Conservation (phyloP, 2,329 filamentous ascomycete species). For the Cladosporium cucumerinum region DNA sequence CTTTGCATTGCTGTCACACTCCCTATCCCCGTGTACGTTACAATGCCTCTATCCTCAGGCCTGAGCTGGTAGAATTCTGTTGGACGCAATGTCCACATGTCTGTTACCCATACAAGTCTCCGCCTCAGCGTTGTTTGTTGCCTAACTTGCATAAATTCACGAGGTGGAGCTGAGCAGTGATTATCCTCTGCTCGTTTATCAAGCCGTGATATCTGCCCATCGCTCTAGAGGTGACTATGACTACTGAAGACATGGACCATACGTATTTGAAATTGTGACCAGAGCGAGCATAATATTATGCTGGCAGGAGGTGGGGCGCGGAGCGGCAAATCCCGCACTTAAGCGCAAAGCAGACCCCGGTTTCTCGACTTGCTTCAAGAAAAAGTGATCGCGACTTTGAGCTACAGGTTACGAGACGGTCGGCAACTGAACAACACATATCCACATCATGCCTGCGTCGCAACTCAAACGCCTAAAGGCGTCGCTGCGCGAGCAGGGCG, state of each 20-base stretch:
- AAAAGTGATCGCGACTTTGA: constrained; percentile 13
- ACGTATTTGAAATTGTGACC: background rate
- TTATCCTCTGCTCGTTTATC: background rate
- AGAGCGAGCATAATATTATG: no score
- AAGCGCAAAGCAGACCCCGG: constrained; percentile 10
- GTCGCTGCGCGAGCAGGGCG: constrained; percentile 82
- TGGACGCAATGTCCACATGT: background rate
- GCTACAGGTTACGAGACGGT: background rate
- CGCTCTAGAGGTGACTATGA: background rate
- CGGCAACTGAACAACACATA: background rate
- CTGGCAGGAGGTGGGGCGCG: background rate
- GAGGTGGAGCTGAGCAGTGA: background rate
- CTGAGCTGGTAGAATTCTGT: background rate
- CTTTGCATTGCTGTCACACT: background rate
- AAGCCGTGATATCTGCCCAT: background rate
- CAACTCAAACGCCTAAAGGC: constrained; percentile 95
- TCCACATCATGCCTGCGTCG: constrained; percentile 78
- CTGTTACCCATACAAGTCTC: background rate
- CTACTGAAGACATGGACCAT: background rate
- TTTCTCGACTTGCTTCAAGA: constrained; percentile 8
- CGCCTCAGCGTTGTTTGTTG: background rate
- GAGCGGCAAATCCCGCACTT: background rate
- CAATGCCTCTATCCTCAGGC: no score
- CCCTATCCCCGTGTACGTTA: no score
- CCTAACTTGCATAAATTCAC: background rate